Evolutionary conservation across 1,139 yeast species (phyloP).

Genomic region (Hansenula lynferdii): DNA sequence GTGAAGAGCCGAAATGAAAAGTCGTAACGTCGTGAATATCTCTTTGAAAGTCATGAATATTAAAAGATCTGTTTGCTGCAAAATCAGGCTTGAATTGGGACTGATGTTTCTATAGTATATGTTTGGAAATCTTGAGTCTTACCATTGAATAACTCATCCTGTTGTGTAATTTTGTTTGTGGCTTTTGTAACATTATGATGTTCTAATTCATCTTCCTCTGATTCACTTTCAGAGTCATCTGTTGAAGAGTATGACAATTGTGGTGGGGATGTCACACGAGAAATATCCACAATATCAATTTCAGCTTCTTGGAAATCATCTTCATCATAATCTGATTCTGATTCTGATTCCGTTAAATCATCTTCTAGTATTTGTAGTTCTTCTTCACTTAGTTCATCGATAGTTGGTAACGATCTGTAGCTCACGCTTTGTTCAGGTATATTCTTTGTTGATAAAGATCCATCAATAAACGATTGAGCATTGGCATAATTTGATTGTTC

Average conservation of each 20-base stretch:
- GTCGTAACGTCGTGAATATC: too few species aligned
- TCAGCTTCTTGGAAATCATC: not conserved
- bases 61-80: too few species aligned
- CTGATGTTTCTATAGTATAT: too few species aligned
- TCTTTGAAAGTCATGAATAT: too few species aligned
- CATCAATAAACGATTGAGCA: not conserved
- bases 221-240: conserved; percentile 2
- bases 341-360: not conserved
- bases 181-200: not conserved
- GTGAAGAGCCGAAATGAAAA: too few species aligned
- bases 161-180: not conserved
- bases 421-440: conserved; percentile 2
- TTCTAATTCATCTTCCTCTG: not conserved
- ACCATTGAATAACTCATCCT: too few species aligned
- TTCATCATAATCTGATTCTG: conserved; percentile 35
- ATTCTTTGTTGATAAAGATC: too few species aligned
- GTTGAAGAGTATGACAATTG: conserved; percentile 2
- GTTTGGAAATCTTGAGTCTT: too few species aligned
- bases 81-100: too few species aligned
- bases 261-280: not conserved
- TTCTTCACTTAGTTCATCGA: conserved; percentile 52
- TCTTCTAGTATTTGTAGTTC: conserved; percentile 34
- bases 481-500: conserved; percentile 1
- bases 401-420: conserved; percentile 17
- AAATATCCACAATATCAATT: conserved; percentile 1